phyloP scores from a whole-genome alignment of 2,329 filamentous ascomycete genomes.

The Fusarium sarcochroum region DNA sequence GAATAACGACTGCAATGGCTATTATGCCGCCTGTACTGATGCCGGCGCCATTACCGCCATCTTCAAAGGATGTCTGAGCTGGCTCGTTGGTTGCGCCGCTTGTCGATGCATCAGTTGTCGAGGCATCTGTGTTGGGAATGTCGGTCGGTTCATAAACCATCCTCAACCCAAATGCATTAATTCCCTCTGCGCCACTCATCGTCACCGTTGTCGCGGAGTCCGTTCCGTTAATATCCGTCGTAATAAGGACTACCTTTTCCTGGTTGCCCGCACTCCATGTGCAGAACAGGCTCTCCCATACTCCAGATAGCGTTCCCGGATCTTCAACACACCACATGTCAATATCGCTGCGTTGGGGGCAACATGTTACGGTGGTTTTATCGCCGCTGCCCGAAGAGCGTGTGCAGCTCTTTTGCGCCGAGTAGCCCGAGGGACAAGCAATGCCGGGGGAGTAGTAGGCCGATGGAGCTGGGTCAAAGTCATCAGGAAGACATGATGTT shows the following conservation, averaged over 20 bases:
- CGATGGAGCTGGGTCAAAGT: constrained; percentile 46
- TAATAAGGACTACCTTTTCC: constrained; percentile 46
- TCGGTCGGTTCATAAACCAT: constrained; percentile 55
- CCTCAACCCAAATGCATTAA: constrained; percentile 54
- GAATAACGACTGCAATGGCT: constrained; percentile 52
- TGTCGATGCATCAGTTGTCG: constrained; percentile 17
- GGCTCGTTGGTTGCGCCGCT: neutral
- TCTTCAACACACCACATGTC: constrained; percentile 50
- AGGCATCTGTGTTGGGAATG: constrained; percentile 26
- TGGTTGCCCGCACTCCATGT: constrained; percentile 52
- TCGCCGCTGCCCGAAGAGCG: constrained; percentile 44
- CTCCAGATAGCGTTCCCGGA: constrained; percentile 36
- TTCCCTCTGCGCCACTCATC: constrained; percentile 44
- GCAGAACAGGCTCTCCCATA: constrained; percentile 51
- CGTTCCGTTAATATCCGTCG: constrained; percentile 39
- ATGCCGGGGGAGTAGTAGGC: constrained; percentile 53
- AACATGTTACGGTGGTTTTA: constrained; percentile 55
- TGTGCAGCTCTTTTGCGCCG: constrained; percentile 47
- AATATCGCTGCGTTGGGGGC: constrained; percentile 48
- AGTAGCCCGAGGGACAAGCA: constrained; percentile 52
- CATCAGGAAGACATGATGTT: constrained; percentile 49
- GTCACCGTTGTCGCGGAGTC: constrained; percentile 41
- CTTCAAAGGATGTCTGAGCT: constrained; percentile 3
- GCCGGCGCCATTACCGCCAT: constrained; percentile 6
- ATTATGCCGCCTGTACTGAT: constrained; percentile 45